Conservation (phyloP, 768 basidiomycete species). For the Collybia sordida region DNA sequence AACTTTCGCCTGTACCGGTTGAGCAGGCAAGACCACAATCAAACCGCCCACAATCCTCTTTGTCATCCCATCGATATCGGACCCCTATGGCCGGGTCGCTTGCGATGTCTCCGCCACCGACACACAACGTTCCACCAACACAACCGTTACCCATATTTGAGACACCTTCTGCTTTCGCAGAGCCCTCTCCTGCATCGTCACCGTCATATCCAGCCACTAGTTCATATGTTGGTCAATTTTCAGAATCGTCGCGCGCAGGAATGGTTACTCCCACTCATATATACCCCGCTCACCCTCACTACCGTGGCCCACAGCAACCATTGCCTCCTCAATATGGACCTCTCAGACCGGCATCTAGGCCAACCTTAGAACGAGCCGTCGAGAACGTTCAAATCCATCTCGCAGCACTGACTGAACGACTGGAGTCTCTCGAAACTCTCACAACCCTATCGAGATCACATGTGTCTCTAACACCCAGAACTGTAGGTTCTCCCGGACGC, state of each 20-base stretch:
- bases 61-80: slow-evolving; percentile 76
- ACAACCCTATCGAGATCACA: slow-evolving; percentile 38
- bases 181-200: slow-evolving; percentile 38
- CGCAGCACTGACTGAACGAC: slow-evolving; percentile 77
- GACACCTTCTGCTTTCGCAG: slow-evolving; percentile 72
- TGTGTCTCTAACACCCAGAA: slow-evolving; percentile 36
- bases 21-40: slow-evolving; percentile 33
- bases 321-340: slow-evolving; percentile 34
- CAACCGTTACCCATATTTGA: slow-evolving; percentile 75
- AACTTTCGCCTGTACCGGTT: slow-evolving; percentile 32
- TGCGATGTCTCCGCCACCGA: slow-evolving; percentile 54
- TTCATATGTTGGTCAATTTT: slow-evolving; percentile 36
- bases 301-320: slow-evolving; percentile 31
- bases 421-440: slow-evolving; percentile 66
- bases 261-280: slow-evolving; percentile 35
- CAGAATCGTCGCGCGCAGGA: slow-evolving; percentile 37
- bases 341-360: slow-evolving; percentile 44
- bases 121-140: slow-evolving; percentile 51
- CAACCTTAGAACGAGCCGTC: slow-evolving; percentile 70
- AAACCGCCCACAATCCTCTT: slow-evolving; percentile 71
- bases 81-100: slow-evolving; percentile 71
- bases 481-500: slow-evolving; percentile 37
- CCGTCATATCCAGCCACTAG: slow-evolving; percentile 35
- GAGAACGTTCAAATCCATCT: slow-evolving; percentile 81
- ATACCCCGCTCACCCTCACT: slow-evolving; percentile 34